Base-by-base conservation (phyloP, 2,329 filamentous ascomycete genomes). In the Ceratocystis huliohia region DNA sequence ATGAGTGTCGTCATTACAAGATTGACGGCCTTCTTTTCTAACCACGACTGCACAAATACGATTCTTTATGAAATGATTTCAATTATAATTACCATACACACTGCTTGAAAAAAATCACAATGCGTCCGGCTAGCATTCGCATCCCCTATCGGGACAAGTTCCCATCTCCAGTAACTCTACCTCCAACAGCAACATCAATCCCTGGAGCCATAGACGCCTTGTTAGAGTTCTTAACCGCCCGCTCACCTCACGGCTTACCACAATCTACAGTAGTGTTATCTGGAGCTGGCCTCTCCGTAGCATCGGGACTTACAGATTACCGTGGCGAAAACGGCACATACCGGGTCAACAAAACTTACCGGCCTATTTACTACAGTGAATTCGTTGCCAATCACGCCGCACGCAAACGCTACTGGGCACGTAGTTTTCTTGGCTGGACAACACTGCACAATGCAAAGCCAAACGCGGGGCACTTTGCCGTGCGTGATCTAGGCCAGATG, bases 361-460 rank as follows among this genome's bases (percentile, higher is more conserved):
- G 89, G 1, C 94, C 93, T 41, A 95, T 96, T 70, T 99, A 96
- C 78, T 92, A 89, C 75, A 86, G 91, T 74, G 94, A 99, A 74
- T 99, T 97, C 73, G 76, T 91, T 56, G 78, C 81, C 61, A 88
- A 79, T 70, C 93, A 97, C 76, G 89, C 92, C 74, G 86, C 89
- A 13, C 81, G 94, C 70, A 94, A 96, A 76, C 81, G 94, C 69
- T 99, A 99, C 74, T 99, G 94, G 94, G 93, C 94, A 0, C 80
- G 94, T 62, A 96, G 89, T 73, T 99, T 96, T 75, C 78, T 99
- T 22, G 94, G 94, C 46, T 97, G 92, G 92, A 86, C 89, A 3
- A 91, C 84, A 57, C 78, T 97, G 70, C 79, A 88, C 72, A 87
- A 84, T 69, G 89, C 91, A n/a, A 79, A 78, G 67, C 92, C 93